Base-by-base conservation (phyloP, 345 rosid genomes). In the Dipteronia dyeriana region DNA sequence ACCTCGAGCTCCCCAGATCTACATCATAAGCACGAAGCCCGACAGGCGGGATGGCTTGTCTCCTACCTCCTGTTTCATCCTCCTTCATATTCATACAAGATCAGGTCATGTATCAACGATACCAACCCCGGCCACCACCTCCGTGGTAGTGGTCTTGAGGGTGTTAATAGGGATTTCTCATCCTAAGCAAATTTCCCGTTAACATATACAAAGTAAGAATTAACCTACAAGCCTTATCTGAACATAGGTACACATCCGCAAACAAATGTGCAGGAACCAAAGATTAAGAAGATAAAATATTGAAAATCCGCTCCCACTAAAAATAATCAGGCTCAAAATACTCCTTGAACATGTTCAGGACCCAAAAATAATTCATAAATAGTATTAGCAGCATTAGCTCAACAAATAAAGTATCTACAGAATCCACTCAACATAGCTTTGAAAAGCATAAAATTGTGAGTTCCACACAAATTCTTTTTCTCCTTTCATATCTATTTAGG, bases 241-340 rank as follows among this genome's bases (percentile, higher is more conserved):
- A 74, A 62, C 17, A 23, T 23, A 62, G n/a, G 51, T 26, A 74
- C 59, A 45, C 39, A 63, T 62, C 16, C 9, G 63, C 38, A 22
- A 1, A 13, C 2, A 23, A 38, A 74, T 26, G 39, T 22, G 34
- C 2, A 8, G 17, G 43, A 60, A 43, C 11, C 38, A 53, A 54
- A 19, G 17, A 13, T 56, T 49, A 70, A 16, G 7, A 29, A 13
- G 41, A 2, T 26, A 17, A 4, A 26, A 26, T 10, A 31, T n/a
- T 9, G 56, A 23, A 71, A 71, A 34, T 31, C n/a, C n/a, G 64
- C 26, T 71, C 10, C 29, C 47, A 56, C 39, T 8, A 53, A 34
- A 71, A 29, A 25, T 71, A 60, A 23, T 13, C 29, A 71, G 16
- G 63, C n/a, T 14, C 62, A 53, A 8, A 71, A 71, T 51, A 71